Evolutionary conservation across 352 stramenopile species (phyloP), one percentile per base, ranked within the genome.

Genomic region (Peronospora destructor): DNA sequence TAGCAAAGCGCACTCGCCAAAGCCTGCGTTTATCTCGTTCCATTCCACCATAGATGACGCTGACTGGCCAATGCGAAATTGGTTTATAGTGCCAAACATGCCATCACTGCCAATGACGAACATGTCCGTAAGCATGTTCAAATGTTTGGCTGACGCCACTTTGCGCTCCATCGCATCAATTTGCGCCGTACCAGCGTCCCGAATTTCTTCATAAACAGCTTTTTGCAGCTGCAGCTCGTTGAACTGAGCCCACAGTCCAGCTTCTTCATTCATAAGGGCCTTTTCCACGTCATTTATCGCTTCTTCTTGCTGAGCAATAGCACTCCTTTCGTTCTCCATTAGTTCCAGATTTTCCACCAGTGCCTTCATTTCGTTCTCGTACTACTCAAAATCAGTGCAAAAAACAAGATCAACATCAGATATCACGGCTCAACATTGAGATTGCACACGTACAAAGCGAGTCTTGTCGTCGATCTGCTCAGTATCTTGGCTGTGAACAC

Each of bases 1-100:
- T 14, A 93, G 48, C 40, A 92, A 55, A 10, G 80, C 80, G 21
- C 66, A 76, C 46, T 94, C 78, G 6, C 84, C 84, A 6, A 90
- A 73, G 5, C 68, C 84, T 19, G 84, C 78, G 23, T 94, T 94
- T 59, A 92, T 92, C 51, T 94, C 84, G 49, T 93, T 88, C 84
- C 84, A 94, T 45, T 94, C 84, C 26, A 91, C 64, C 5, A 80
- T 61, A 10, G 68, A 58, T 0, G 59, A 68, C 0, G 71, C 47
- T 35, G 84, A 56, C 38, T 85, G 76, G 3, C 84, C 84, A 53
- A 94, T 65, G 14, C 80, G 70, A 52, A 94, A 93, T 12, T 73
- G 71, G 45, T 93, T 94, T 56, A 94, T 91, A 19, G 76, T 91
- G 16, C 76, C 84, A 55, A 91, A 91, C 10, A 59, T 61, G 6